phyloP scores from a whole-genome alignment of 2,329 filamentous ascomycete genomes.

The Cercospora beticola region DNA sequence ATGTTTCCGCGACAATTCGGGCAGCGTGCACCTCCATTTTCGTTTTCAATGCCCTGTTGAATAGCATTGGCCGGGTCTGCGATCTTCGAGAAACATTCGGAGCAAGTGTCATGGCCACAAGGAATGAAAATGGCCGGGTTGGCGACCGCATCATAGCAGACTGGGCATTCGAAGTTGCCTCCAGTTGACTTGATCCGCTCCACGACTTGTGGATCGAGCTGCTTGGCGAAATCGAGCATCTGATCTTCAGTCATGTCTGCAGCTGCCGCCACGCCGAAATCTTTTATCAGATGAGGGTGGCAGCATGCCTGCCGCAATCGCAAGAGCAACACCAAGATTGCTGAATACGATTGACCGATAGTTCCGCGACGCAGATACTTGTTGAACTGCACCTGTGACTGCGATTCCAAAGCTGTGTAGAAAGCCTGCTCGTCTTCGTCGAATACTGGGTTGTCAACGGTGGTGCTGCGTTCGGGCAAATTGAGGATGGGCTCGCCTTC shows the following conservation, averaged over 20 bases:
- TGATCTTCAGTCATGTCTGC: constrained; percentile 54
- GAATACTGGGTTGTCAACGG: constrained; percentile 64
- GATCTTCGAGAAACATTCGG: constrained; percentile 71
- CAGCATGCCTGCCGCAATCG: constrained; percentile 79
- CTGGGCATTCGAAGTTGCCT: constrained; percentile 70
- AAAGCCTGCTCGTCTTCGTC: constrained; percentile 63
- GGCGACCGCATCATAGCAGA: constrained; percentile 73
- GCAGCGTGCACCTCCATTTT: constrained; percentile 61
- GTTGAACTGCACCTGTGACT: constrained; percentile 71
- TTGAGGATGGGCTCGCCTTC: constrained; percentile 74
- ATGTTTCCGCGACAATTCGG: constrained; percentile 71
- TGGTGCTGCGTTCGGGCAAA: constrained; percentile 65
- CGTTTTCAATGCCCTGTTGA: constrained; percentile 63
- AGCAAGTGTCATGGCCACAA: constrained; percentile 78
- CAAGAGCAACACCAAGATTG: constrained; percentile 75
- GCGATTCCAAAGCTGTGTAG: constrained; percentile 65
- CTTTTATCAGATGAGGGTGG: constrained; percentile 69
- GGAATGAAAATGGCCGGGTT: constrained; percentile 78
- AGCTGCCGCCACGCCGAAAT: constrained; percentile 57
- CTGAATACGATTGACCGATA: constrained; percentile 72
- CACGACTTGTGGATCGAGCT: constrained; percentile 61
- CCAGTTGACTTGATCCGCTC: constrained; percentile 61
- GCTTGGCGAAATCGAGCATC: constrained; percentile 62
- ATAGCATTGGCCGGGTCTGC: constrained; percentile 60
- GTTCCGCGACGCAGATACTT: constrained; percentile 69